Conservation (phyloP, 305 asterid species). For the Plantago lanceolata region DNA sequence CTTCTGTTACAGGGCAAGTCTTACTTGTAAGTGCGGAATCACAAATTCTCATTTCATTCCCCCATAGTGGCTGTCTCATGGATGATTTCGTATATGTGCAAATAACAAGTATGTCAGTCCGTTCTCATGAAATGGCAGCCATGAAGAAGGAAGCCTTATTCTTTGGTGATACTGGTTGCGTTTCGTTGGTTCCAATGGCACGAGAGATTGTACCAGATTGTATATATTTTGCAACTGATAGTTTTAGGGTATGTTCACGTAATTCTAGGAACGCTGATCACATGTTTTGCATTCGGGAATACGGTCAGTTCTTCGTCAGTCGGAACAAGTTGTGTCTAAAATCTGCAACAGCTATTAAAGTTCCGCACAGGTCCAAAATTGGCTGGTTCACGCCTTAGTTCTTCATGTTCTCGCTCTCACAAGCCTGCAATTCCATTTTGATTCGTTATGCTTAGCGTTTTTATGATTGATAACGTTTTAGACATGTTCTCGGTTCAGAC, state of each 20-base stretch:
- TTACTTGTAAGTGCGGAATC: background rate
- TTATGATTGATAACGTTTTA: no score
- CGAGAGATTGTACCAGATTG: background rate
- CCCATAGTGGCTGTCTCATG: background rate
- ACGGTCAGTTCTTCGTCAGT: background rate
- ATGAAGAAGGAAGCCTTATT: background rate
- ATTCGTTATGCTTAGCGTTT: no score
- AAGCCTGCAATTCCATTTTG: no score
- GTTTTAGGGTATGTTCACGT: no score
- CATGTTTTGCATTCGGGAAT: no score
- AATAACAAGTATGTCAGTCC: background rate
- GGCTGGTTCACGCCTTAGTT: background rate
- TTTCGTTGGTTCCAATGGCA: background rate
- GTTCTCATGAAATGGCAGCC: background rate
- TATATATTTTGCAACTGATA: background rate
- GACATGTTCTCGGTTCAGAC: no score
- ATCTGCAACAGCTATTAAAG: background rate
- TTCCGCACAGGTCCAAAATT: background rate
- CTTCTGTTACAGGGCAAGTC: background rate
- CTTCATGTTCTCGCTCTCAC: no score
- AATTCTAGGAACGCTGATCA: no score
- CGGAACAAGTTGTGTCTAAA: background rate
- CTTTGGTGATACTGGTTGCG: background rate
- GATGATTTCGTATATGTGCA: background rate
- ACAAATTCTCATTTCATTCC: background rate